Conservation (phyloP, 306 rosid species). For the Acmispon strigosus region DNA sequence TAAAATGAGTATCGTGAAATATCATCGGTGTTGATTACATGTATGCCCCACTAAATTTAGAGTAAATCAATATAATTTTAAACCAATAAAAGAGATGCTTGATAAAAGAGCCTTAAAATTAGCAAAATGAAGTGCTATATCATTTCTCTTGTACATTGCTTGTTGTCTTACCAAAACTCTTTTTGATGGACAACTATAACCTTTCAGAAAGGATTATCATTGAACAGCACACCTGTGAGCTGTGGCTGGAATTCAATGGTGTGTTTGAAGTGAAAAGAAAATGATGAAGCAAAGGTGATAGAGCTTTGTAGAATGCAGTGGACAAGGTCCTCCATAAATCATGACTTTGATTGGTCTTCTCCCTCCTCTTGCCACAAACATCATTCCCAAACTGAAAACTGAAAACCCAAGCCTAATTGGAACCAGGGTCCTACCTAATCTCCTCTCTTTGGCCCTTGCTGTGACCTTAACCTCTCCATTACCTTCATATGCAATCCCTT, state of each 20-base stretch:
- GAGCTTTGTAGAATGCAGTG: background rate
- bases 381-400: conserved; percentile 28
- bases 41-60: too few species aligned
- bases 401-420: conserved; percentile 17
- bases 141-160: background rate
- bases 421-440: conserved; percentile 39
- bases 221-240: background rate
- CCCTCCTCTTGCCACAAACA: conserved; percentile 26
- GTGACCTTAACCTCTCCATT: conserved; percentile 56
- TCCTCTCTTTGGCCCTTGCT: conserved; percentile 61
- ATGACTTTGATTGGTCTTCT: conserved; percentile 42
- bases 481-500: conserved; percentile 70
- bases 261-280: background rate
- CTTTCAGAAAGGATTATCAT: background rate
- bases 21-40: too few species aligned
- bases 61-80: too few species aligned
- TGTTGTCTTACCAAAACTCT: background rate
- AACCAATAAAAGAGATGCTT: too few species aligned
- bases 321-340: conserved; percentile 21
- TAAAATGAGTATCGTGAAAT: too few species aligned
- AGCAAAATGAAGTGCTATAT: too few species aligned
- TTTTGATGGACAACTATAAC: background rate
- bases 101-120: background rate
- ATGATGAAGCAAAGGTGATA: background rate
- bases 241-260: background rate